phyloP scores from a whole-genome alignment of 1,284 basidiomycete species.

The Psilocybe mexicana region DNA sequence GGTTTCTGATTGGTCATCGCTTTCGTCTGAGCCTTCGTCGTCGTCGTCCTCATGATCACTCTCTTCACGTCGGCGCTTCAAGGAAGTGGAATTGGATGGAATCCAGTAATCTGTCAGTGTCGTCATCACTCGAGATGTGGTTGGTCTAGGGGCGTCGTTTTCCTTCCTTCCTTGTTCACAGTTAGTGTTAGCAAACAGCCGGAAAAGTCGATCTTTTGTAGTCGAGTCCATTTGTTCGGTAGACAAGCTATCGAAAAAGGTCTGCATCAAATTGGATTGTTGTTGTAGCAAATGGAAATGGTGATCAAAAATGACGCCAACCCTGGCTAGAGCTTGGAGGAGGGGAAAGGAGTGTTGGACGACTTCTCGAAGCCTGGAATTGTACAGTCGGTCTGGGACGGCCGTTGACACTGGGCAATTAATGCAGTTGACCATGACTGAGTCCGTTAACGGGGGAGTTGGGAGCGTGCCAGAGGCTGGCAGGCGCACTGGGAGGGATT shows the following conservation, averaged over 20 bases:
- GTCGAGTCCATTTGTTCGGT: background rate
- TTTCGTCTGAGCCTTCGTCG: background rate
- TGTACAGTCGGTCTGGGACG: background rate
- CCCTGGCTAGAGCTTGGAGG: conserved; percentile 1
- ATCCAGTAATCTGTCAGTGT: no score
- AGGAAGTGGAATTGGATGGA: background rate
- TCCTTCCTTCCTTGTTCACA: background rate
- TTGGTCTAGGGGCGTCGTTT: background rate
- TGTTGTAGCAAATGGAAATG: conserved; percentile 11
- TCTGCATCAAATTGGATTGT: background rate
- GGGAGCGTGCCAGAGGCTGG: background rate
- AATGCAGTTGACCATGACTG: conserved; percentile 2
- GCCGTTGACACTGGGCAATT: background rate
- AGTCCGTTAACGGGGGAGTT: background rate
- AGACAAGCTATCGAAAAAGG: conserved; percentile 2
- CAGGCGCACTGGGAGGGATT: background rate
- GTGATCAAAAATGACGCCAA: conserved; percentile 18
- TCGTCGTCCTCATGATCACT: no score
- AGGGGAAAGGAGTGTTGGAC: background rate
- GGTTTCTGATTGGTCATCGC: background rate
- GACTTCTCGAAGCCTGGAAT: background rate
- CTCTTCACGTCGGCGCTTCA: background rate
- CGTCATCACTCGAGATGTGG: no score
- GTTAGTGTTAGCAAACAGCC: background rate
- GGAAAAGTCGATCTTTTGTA: background rate